These are phyloP conservation scores for Gypsophila paniculata DNA, from an alignment of 179 eudicot species.

Conservation along the genomic window DNA sequence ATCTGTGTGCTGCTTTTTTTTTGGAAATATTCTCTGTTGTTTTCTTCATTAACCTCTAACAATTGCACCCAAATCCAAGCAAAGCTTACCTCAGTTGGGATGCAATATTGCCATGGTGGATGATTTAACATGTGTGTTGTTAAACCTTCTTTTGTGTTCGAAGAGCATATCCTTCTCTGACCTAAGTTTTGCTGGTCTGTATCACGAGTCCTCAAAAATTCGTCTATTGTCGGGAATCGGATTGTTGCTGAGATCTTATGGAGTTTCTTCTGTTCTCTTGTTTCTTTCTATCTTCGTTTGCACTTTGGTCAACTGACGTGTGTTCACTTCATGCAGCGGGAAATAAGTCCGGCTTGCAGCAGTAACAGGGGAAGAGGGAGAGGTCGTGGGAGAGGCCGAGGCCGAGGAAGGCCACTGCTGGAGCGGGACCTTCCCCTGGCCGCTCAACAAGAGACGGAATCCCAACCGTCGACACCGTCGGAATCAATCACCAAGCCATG, in stretches of 20 bases:
- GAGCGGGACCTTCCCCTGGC: slow-evolving; percentile 30
- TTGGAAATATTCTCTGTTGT: no score
- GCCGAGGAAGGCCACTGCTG: slow-evolving; percentile 37
- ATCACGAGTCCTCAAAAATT: neutral
- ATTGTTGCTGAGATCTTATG: neutral
- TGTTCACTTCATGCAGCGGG: slow-evolving; percentile 30
- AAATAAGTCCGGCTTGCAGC: slow-evolving; percentile 36
- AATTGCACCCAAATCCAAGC: no score
- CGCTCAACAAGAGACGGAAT: slow-evolving; percentile 30
- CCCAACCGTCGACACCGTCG: slow-evolving; percentile 32
- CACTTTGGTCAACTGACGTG: neutral
- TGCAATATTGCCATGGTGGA: no score
- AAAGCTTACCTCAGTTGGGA: no score
- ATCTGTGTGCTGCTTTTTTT: no score
- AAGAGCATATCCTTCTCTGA: neutral
- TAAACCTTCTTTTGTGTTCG: neutral
- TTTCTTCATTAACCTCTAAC: no score
- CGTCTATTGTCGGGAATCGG: neutral
- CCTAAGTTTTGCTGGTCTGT: no score
- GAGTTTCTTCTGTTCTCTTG: neutral
- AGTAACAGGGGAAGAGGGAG: slow-evolving; percentile 49
- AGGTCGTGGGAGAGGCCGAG: slow-evolving; percentile 48
- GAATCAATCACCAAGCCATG: slow-evolving; percentile 25
- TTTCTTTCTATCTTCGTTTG: neutral
- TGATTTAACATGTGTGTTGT: neutral